Base-by-base conservation (phyloP, 192 early-diverging fungal genomes). In the Coemansia sp. region DNA sequence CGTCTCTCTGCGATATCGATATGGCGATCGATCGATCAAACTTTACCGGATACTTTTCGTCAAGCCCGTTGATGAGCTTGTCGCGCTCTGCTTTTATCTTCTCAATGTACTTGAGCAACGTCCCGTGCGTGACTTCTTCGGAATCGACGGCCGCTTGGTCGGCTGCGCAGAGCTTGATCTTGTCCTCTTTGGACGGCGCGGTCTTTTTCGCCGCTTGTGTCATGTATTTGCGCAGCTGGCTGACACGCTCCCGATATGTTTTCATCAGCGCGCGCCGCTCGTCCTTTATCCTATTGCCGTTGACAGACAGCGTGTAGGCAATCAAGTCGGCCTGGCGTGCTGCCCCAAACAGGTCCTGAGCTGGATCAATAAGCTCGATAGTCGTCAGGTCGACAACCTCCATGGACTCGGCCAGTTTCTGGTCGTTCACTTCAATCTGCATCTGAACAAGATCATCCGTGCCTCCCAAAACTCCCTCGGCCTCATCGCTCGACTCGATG, bases 21-120 rank as follows among this genome's bases (percentile, higher is more conserved):
- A 82, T 67, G 19, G 27, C 27, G 6, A 47, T 43, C 11, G n/a
- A 7, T 3, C 29, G 24, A 12, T 53, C 45, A 21, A 76, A 65
- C 25, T 39, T 23, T 4, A 41, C 29, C 32, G 47, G 56, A 37
- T 53, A 56, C 55, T 68, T 81, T 22, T 21, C 41, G 63, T 61
- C 47, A 51, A 75, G 69, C 25, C 69, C 76, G 29, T 79, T 79
- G 29, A 81, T 69, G 35, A 76, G 70, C 52, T 64, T 58, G 3
- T 65, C 51, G 23, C 67, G 58, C 29, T 75, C 75, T 51, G 58
- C 58, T 39, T 82, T 72, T 7, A 83, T 60, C 17, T 52, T 61
- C 27, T 65, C 70, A 37, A 76, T 12, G 43, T 60, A 47, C 58
- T 68, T 53, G 11, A 23, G 15, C 14, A 51, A 21, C 24, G 45